A percentile compares a stretch with the other conserved stretches of the same genome.
These are phyloP conservation scores for Starmerella apicola DNA, from an alignment of 805 yeast genomes.

Conservation along the genomic window DNA sequence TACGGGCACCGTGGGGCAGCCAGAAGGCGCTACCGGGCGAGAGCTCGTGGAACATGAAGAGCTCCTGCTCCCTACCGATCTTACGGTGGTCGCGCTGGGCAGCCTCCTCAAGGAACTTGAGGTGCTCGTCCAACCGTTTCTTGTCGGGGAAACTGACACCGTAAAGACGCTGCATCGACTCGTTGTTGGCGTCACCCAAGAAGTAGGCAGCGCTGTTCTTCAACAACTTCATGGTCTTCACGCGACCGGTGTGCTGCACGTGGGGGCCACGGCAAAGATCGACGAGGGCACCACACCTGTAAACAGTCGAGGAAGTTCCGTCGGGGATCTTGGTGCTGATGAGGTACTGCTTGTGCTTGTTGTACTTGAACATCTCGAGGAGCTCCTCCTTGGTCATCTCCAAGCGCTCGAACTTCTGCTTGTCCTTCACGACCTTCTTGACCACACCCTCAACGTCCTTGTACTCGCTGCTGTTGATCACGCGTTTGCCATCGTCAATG, in stretches of 20 bases:
- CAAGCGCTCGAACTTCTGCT: conserved; percentile 88
- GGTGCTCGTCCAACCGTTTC: conserved; percentile 85
- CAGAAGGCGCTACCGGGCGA: conserved; percentile 98
- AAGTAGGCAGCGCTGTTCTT: conserved; percentile 95
- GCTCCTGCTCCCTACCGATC: conserved; percentile 92
- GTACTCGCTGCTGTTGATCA: conserved; percentile 74
- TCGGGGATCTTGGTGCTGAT: conserved; percentile 86
- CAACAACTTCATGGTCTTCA: conserved; percentile 84
- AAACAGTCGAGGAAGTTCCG: conserved; percentile 90
- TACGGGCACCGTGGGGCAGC: conserved; percentile 98
- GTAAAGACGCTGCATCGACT: conserved; percentile 90
- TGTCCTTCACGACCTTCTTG: conserved; percentile 81
- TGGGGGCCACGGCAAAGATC: conserved; percentile 98
- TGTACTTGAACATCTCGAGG: conserved; percentile 85
- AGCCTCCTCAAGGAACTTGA: conserved; percentile 91
- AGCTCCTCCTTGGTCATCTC: conserved; percentile 85
- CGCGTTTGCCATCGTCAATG: conserved; percentile 60
- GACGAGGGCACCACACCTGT: conserved; percentile 93
- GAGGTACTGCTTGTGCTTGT: conserved; percentile 85
- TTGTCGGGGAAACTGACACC: conserved; percentile 99
- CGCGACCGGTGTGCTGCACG: conserved; percentile 92
- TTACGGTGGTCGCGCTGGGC: conserved; percentile 85
- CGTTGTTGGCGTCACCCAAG: conserved; percentile 83
- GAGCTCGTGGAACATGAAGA: conserved; percentile 89
- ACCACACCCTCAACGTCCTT: conserved; percentile 73